A percentile compares a stretch with the other conserved stretches of the same genome.
Conservation (phyloP, 2,329 filamentous ascomycete genomes). For the Talaromyces pinophilus region DNA sequence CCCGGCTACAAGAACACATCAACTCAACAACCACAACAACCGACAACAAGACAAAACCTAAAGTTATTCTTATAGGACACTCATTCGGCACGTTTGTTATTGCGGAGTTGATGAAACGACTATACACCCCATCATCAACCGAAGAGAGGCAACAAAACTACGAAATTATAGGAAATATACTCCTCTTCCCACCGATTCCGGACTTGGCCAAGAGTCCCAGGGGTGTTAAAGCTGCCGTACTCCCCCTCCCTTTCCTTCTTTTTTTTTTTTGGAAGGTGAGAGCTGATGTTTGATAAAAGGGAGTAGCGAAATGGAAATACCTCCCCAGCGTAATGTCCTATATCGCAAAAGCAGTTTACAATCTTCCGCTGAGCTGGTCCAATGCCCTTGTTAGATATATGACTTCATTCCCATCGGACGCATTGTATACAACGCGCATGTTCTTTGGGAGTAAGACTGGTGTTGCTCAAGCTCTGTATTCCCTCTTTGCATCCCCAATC, state of each 20-base stretch:
- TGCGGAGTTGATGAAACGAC: constrained; percentile 20
- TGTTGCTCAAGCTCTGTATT: constrained; percentile 22
- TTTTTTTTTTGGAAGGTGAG: too few relatives aligned
- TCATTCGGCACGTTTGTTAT: constrained; percentile 22
- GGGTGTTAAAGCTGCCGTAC: constrained; percentile 18
- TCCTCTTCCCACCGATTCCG: constrained; percentile 23
- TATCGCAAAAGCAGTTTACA: constrained; percentile 12
- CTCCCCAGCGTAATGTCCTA: constrained; percentile 11
- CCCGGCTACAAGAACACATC: constrained; percentile 5
- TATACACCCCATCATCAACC: background rate
- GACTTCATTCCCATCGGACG: constrained; percentile 18
- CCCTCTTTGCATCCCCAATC: background rate
- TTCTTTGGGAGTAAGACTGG: constrained; percentile 20
- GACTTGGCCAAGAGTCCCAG: constrained; percentile 20
- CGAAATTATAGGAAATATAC: constrained; percentile 18
- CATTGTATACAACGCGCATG: constrained; percentile 8
- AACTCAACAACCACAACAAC: background rate
- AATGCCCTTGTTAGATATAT: constrained; percentile 8
- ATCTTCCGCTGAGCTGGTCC: constrained; percentile 16
- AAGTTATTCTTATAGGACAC: constrained; percentile 22
- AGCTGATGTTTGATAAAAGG: constrained; percentile 2
- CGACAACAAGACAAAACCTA: constrained; percentile 7
- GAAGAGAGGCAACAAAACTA: background rate
- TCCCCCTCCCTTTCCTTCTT: background rate
- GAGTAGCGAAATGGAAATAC: constrained; percentile 17